Evolutionary conservation across 148 eudicot genomes (phyloP).

Genomic region (Linanthus parryae): DNA sequence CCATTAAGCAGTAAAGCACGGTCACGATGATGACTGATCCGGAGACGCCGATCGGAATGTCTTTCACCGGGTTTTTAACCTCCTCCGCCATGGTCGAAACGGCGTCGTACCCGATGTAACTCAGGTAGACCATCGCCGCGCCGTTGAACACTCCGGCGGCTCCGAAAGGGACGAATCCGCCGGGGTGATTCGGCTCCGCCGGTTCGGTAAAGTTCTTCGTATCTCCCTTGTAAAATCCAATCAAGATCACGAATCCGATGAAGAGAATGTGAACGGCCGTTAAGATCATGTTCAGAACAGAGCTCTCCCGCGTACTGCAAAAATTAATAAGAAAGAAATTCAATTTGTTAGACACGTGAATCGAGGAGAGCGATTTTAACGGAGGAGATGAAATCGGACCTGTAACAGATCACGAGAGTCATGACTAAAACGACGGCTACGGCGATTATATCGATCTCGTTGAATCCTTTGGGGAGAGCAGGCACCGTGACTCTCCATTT

Average conservation of each 20-base stretch:
- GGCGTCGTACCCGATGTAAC: constrained; percentile 90
- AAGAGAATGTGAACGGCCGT: constrained; percentile 64
- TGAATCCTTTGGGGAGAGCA: constrained; percentile 65
- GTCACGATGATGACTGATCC: constrained; percentile 87
- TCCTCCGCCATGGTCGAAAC: constrained; percentile 97
- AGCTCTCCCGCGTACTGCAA: constrained; percentile 85
- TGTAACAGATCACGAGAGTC: constrained; percentile 85
- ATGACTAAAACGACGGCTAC: constrained; percentile 61
- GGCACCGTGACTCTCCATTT: constrained; percentile 57
- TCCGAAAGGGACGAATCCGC: constrained; percentile 79
- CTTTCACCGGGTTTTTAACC: constrained; percentile 64
- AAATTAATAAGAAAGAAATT: background rate
- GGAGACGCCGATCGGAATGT: constrained; percentile 82
- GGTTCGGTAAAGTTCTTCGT: constrained; percentile 51
- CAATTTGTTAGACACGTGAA: background rate
- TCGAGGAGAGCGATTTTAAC: background rate
- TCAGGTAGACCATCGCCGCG: constrained; percentile 81
- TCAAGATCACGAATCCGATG: constrained; percentile 57
- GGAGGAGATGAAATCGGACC: constrained; percentile 29
- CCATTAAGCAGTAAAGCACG: constrained; percentile 79
- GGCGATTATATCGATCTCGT: constrained; percentile 75
- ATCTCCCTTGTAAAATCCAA: constrained; percentile 77
- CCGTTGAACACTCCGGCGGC: constrained; percentile 73
- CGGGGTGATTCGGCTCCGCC: constrained; percentile 39
- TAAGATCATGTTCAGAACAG: constrained; percentile 59